phyloP scores from a whole-genome alignment of 225 moss, liverwort and hornwort genomes.

The Sphagnum contortum region DNA sequence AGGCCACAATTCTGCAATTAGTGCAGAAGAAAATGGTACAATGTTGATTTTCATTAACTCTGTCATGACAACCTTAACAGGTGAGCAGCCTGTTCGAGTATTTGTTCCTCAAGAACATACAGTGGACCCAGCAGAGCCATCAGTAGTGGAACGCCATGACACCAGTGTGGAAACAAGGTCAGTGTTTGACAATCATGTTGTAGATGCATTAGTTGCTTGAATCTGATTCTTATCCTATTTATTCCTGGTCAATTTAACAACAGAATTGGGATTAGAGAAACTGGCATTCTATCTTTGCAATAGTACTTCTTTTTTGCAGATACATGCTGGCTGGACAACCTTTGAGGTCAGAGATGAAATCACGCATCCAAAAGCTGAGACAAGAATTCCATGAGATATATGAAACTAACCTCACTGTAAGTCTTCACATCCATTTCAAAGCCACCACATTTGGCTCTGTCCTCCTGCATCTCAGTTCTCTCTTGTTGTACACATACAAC shows the following conservation, averaged over 20 bases:
- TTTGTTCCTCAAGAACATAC: slow-evolving; percentile 14
- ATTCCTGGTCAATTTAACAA: too few relatives aligned
- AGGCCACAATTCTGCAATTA: too few relatives aligned
- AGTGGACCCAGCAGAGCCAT: slow-evolving; percentile 12
- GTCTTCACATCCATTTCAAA: not conserved
- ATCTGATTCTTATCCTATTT: too few relatives aligned
- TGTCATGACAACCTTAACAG: slow-evolving; percentile 7
- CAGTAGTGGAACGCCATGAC: slow-evolving; percentile 38
- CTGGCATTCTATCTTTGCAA: too few relatives aligned
- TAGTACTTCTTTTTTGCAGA: slow-evolving; percentile 13
- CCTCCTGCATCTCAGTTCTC: too few relatives aligned
- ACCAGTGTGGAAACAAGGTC: slow-evolving; percentile 43
- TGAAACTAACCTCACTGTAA: slow-evolving; percentile 43
- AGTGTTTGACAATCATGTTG: too few relatives aligned
- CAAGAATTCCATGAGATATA: slow-evolving; percentile 46
- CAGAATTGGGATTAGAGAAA: too few relatives aligned
- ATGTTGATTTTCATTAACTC: too few relatives aligned
- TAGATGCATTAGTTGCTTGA: too few relatives aligned
- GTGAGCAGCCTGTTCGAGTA: slow-evolving; percentile 22
- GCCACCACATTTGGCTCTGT: not conserved
- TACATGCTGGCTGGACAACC: slow-evolving; percentile 42
- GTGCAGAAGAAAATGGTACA: too few relatives aligned
- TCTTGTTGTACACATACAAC: too few relatives aligned
- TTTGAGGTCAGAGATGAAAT: slow-evolving; percentile 25
- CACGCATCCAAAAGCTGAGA: slow-evolving; percentile 19